These are phyloP conservation scores for Erodium maritimum DNA, from an alignment of 345 rosid species.

Conservation along the genomic window DNA sequence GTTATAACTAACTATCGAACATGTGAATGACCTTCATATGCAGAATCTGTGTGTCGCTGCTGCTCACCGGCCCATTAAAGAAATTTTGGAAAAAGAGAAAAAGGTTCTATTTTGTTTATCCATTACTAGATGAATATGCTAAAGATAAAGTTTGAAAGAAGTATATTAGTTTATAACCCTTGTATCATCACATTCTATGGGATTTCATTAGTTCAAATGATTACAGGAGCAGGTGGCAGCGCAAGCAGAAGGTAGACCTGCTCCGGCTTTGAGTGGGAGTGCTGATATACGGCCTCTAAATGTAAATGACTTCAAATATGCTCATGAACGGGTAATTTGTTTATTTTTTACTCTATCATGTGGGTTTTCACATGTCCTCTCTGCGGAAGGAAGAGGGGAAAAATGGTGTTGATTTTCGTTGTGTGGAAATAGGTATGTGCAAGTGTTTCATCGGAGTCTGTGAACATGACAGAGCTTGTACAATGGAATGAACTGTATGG, in stretches of 20 bases:
- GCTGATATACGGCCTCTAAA: conserved; percentile 61
- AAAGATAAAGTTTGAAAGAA: too few relatives aligned
- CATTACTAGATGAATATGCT: too few relatives aligned
- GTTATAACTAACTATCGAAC: conserved; percentile 15
- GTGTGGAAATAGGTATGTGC: conserved; percentile 63
- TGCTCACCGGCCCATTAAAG: conserved; percentile 93
- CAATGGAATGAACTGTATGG: conserved; percentile 98
- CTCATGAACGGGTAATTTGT: conserved; percentile 79
- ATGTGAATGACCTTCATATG: conserved; percentile 3
- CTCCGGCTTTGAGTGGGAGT: conserved; percentile 60
- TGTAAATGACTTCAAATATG: conserved; percentile 70
- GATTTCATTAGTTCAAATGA: neutral
- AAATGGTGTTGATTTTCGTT: too few relatives aligned
- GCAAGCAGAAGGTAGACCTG: conserved; percentile 46
- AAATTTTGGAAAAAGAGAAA: conserved; percentile 81
- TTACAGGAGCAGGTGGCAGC: conserved; percentile 66
- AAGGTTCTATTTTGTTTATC: conserved; percentile 42
- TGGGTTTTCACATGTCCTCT: too few relatives aligned
- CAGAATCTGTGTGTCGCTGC: conserved; percentile 94
- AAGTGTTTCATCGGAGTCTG: conserved; percentile 86
- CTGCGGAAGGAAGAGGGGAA: too few relatives aligned
- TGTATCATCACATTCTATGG: too few relatives aligned
- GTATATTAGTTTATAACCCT: too few relatives aligned
- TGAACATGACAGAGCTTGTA: conserved; percentile 83
- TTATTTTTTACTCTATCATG: too few relatives aligned